phyloP scores from a whole-genome alignment of 2,329 filamentous ascomycete genomes.

The Paraconiothyrium sp. region DNA sequence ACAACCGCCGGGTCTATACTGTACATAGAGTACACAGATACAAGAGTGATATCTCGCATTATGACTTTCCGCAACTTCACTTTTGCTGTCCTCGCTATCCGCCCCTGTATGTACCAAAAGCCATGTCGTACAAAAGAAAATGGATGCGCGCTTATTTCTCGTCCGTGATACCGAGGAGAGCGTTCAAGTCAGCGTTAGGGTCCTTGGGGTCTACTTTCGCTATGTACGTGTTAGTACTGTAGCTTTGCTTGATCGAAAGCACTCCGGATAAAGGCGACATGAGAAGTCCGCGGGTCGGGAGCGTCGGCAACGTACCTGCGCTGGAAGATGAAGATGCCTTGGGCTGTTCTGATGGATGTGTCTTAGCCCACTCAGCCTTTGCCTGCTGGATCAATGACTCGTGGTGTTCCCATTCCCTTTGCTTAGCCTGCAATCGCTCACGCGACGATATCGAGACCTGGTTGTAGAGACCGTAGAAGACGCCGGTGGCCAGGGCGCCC shows the following conservation, averaged over 20 bases:
- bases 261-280: not conserved
- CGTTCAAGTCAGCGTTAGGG: conserved; percentile 93
- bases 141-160: conserved; percentile 38
- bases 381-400: conserved; percentile 90
- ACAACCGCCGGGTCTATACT: conserved; percentile 51
- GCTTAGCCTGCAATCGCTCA: conserved; percentile 74
- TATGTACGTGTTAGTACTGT: conserved; percentile 47
- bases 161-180: conserved; percentile 54
- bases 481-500: conserved; percentile 88
- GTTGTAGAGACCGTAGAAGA: conserved; percentile 96
- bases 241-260: conserved; percentile 50
- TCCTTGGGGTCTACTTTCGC: conserved; percentile 74
- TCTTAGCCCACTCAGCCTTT: conserved; percentile 89
- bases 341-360: conserved; percentile 59
- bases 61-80: conserved; percentile 25
- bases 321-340: conserved; percentile 37
- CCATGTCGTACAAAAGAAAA: conserved; percentile 37
- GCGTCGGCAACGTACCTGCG: conserved; percentile 36
- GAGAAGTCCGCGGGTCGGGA: not conserved
- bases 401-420: conserved; percentile 91
- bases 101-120: conserved; percentile 29
- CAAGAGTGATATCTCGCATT: conserved; percentile 42
- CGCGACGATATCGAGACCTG: conserved; percentile 80
- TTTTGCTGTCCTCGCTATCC: conserved; percentile 24
- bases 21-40: conserved; percentile 55